These are phyloP conservation scores for Capronia americana DNA, from an alignment of 2,329 filamentous ascomycete species.

Conservation along the genomic window DNA sequence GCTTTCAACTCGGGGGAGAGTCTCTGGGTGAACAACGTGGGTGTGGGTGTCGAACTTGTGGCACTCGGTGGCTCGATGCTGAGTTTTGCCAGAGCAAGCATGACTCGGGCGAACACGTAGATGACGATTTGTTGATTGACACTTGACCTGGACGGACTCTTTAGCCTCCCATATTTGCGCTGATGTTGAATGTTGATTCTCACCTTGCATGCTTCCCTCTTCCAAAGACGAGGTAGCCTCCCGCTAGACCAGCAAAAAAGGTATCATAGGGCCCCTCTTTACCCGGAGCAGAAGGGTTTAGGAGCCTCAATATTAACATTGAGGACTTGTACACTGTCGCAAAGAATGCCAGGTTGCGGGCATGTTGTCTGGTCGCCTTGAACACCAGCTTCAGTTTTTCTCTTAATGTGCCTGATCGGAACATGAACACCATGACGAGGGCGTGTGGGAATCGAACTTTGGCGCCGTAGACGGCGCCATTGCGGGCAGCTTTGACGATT, in stretches of 20 bases:
- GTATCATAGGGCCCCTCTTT: constrained; percentile 77
- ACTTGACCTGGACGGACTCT: constrained; percentile 5
- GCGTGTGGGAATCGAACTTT: constrained; percentile 99
- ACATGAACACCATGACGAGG: constrained; percentile 96
- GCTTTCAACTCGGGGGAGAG: constrained; percentile 41
- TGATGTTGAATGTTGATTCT: constrained; percentile 69
- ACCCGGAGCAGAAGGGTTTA: constrained; percentile 50
- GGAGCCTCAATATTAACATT: constrained; percentile 75
- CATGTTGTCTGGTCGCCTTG: constrained; percentile 87
- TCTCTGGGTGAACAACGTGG: constrained; percentile 42
- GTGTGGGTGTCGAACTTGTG: constrained; percentile 37
- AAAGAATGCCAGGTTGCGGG: constrained; percentile 88
- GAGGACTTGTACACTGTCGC: constrained; percentile 86
- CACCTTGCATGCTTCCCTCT: constrained; percentile 69
- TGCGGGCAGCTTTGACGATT: constrained; percentile 90
- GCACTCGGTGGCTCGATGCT: constrained; percentile 68
- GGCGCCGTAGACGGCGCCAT: constrained; percentile 94
- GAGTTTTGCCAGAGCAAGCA: constrained; percentile 81
- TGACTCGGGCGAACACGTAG: constrained; percentile 93
- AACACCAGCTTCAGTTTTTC: constrained; percentile 80
- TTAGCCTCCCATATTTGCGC: constrained; percentile 11
- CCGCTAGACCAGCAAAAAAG: constrained; percentile 84
- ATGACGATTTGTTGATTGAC: constrained; percentile 76
- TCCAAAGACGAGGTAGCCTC: constrained; percentile 93
- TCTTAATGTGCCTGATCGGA: constrained; percentile 87